A percentile compares a stretch with the other conserved stretches of the same genome.
phyloP scores from a whole-genome alignment of 331 rosid species.

The Pyracantha coccinea region DNA sequence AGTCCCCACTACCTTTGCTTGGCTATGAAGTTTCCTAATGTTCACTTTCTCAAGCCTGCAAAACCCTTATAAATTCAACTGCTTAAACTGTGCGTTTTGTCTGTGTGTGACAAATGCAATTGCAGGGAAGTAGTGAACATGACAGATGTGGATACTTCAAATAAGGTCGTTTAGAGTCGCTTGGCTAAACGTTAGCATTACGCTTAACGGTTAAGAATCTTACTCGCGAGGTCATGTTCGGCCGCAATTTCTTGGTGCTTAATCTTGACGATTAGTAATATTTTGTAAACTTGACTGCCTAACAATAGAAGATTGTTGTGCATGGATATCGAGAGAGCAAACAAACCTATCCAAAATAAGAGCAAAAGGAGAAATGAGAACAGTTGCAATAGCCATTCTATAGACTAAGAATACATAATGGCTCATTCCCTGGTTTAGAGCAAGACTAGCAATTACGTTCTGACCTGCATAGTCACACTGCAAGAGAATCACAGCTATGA shows the following conservation, averaged over 20 bases:
- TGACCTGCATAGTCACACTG: constrained; percentile 26
- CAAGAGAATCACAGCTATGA: constrained; percentile 1
- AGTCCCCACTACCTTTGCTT: constrained; percentile 31
- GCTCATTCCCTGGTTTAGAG: constrained; percentile 25
- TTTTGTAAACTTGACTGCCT: not conserved
- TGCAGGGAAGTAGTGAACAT: constrained; percentile 19
- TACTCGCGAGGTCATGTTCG: constrained; percentile 28
- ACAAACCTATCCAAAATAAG: constrained; percentile 19
- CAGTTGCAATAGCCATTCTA: constrained; percentile 10
- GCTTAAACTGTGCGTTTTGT: not conserved
- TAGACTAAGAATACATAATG: constrained; percentile 19
- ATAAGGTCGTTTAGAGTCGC: not conserved
- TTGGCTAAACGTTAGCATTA: not conserved
- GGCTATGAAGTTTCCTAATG: constrained; percentile 14
- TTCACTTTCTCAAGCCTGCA: constrained; percentile 33
- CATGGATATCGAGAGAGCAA: not conserved
- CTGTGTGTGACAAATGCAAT: not conserved
- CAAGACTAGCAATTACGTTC: constrained; percentile 5
- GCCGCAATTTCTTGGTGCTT: constrained; percentile 14
- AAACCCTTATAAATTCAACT: not conserved
- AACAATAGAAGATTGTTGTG: not conserved
- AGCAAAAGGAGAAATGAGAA: constrained; percentile 22
- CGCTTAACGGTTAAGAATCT: not conserved
- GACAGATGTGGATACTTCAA: constrained; percentile 8
- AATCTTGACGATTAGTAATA: not conserved